Evolutionary conservation across 306 rosid species (phyloP).

Genomic region (Cucurbita argyrosperma): DNA sequence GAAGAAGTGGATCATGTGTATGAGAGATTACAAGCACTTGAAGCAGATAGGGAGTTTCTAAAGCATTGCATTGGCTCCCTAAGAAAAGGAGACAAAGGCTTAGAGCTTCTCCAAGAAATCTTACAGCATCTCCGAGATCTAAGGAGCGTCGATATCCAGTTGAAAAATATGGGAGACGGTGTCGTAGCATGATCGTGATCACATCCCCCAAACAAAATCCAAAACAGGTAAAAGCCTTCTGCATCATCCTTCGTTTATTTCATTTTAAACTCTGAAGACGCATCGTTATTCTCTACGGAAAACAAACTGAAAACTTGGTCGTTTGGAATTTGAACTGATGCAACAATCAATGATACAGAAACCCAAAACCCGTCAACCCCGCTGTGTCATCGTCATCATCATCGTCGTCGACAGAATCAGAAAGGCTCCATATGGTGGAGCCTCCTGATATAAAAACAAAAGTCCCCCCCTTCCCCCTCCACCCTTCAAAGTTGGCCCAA

Average conservation of each 20-base stretch:
- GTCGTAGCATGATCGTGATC: slow-evolving; percentile 17
- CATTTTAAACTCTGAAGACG: neutral
- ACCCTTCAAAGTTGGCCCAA: neutral
- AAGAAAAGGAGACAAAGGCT: slow-evolving; percentile 85
- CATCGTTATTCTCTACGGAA: neutral
- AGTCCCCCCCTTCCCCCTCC: neutral
- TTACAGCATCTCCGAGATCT: slow-evolving; percentile 88
- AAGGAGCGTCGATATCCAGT: slow-evolving; percentile 62
- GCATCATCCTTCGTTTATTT: neutral
- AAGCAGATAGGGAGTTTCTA: slow-evolving; percentile 87
- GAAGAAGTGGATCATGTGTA: slow-evolving; percentile 68
- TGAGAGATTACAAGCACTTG: slow-evolving; percentile 78
- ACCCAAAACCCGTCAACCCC: neutral
- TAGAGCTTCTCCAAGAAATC: slow-evolving; percentile 78
- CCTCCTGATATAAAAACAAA: neutral
- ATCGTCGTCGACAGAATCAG: neutral
- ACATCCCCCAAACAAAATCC: neutral
- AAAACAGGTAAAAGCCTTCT: neutral
- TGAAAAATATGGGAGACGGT: slow-evolving; percentile 36
- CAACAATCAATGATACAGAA: neutral
- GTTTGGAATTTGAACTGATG: neutral
- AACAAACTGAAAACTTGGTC: slow-evolving; percentile 3
- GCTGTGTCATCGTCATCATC: neutral
- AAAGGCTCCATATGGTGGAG: slow-evolving; percentile 6
- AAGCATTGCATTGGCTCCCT: slow-evolving; percentile 77